Evolutionary conservation across 1,139 yeast genomes (phyloP).

Genomic region (Petasospora rhodanensis): DNA sequence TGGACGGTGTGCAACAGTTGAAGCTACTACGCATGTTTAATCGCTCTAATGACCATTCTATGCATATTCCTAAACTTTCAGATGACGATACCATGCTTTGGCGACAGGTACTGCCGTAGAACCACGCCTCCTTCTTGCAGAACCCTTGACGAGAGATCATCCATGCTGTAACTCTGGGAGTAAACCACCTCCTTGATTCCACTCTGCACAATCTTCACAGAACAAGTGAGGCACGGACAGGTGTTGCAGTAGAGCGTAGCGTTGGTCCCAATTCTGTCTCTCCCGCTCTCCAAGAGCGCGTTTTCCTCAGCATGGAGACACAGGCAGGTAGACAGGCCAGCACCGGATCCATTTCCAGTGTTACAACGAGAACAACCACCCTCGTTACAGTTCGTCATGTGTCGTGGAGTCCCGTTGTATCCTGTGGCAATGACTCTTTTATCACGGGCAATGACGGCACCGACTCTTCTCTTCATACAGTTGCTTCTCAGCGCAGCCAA

Average conservation of each 20-base stretch:
- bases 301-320: slow-evolving; percentile 97
- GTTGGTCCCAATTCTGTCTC: slow-evolving; percentile 68
- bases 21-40: neutral
- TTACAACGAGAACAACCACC: slow-evolving; percentile 95
- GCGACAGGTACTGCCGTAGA: slow-evolving; percentile 70
- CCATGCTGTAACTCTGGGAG: slow-evolving; percentile 92
- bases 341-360: slow-evolving; percentile 55
- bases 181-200: slow-evolving; percentile 93
- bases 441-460: slow-evolving; percentile 88
- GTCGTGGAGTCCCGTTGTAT: slow-evolving; percentile 94
- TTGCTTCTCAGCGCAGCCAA: slow-evolving; percentile 89
- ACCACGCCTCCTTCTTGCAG: slow-evolving; percentile 69
- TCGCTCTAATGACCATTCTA: slow-evolving; percentile 19
- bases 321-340: slow-evolving; percentile 74
- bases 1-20: slow-evolving; percentile 27
- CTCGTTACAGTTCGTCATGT: slow-evolving; percentile 81
- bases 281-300: slow-evolving; percentile 89
- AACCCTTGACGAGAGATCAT: slow-evolving; percentile 62
- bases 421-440: slow-evolving; percentile 92
- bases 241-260: slow-evolving; percentile 87
- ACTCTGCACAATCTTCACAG: slow-evolving; percentile 89
- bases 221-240: slow-evolving; percentile 95
- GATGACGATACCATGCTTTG: slow-evolving; percentile 33
- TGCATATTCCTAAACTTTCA: slow-evolving; percentile 18
- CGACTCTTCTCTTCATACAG: slow-evolving; percentile 96